Percentiles rank a stretch among this genome's conserved stretches.
Evolutionary conservation across 768 basidiomycete species (phyloP).

Genomic region (Candolleomyces eurysporus): DNA sequence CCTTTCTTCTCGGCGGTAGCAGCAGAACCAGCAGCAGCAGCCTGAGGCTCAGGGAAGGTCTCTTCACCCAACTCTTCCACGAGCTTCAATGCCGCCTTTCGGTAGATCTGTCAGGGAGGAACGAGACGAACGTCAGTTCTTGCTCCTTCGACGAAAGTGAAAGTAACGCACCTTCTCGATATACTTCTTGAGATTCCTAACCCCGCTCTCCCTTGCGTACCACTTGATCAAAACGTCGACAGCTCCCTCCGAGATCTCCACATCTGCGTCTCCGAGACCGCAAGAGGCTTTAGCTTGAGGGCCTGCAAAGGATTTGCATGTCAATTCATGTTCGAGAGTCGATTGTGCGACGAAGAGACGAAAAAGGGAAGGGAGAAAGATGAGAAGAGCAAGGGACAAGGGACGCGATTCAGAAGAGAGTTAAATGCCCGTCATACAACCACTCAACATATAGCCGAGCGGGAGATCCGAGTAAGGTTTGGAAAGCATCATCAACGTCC

Average conservation of each 20-base stretch:
- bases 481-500: too few relatives aligned
- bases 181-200: slow-evolving; percentile 95
- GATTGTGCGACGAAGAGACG: background rate
- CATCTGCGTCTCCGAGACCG: slow-evolving; percentile 83
- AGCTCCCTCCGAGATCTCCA: slow-evolving; percentile 70
- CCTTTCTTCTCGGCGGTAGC: slow-evolving; percentile 6
- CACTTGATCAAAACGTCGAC: slow-evolving; percentile 92
- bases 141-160: too few relatives aligned
- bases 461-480: too few relatives aligned
- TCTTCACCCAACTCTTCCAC: slow-evolving; percentile 90
- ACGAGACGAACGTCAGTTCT: too few relatives aligned
- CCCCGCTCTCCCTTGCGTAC: slow-evolving; percentile 96
- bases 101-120: slow-evolving; percentile 68
- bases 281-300: slow-evolving; percentile 93
- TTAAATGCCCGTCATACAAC: background rate
- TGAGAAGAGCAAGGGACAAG: too few relatives aligned
- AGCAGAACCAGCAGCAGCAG: slow-evolving; percentile 11
- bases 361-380: background rate
- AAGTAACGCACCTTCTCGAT: slow-evolving; percentile 80
- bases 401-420: too few relatives aligned
- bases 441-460: too few relatives aligned
- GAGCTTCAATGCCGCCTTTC: slow-evolving; percentile 91
- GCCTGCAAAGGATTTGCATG: slow-evolving; percentile 25
- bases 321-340: background rate
- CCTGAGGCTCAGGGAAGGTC: slow-evolving; percentile 67